A percentile compares a stretch with the other conserved stretches of the same genome.
Evolutionary conservation across 441 rosid species (phyloP).

Genomic region (Gossypium gossypioides): DNA sequence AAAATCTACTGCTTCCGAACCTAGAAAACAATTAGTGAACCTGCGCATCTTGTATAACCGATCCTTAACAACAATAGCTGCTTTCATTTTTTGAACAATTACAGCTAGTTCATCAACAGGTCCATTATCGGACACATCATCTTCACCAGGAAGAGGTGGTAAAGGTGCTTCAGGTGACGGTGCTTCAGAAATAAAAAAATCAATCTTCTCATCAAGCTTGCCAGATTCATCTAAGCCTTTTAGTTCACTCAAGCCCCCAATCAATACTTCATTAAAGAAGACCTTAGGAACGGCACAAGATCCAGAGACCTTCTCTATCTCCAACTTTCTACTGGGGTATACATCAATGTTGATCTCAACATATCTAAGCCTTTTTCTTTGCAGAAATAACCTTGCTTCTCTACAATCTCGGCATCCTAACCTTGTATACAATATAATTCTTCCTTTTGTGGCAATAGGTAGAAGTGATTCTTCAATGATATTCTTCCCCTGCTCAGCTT

Average conservation of each 20-base stretch:
- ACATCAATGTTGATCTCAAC: conserved; percentile 71
- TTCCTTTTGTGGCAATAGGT: conserved; percentile 53
- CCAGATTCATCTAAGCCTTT: conserved; percentile 52
- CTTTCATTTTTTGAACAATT: conserved; percentile 67
- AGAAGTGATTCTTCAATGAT: conserved; percentile 23
- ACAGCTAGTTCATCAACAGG: conserved; percentile 66
- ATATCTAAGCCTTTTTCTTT: conserved; percentile 54
- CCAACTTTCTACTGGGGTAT: conserved; percentile 59
- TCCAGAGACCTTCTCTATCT: conserved; percentile 58
- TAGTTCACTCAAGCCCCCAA: conserved; percentile 59
- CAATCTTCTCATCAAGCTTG: conserved; percentile 63
- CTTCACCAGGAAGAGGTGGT: conserved; percentile 84
- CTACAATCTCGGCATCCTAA: conserved; percentile 56
- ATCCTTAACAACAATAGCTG: conserved; percentile 49
- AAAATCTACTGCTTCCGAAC: conserved; percentile 71
- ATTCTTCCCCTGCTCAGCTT: conserved; percentile 23
- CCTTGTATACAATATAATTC: conserved; percentile 56
- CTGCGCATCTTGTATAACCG: conserved; percentile 64
- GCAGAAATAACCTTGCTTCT: conserved; percentile 50
- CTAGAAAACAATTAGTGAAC: conserved; percentile 59
- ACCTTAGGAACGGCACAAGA: conserved; percentile 62
- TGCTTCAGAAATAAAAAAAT: conserved; percentile 38
- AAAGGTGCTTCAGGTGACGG: conserved; percentile 62
- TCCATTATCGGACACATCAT: conserved; percentile 52
- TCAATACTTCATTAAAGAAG: conserved; percentile 56